These are phyloP conservation scores for Diutina rugosa DNA, from an alignment of 1,139 yeast species.

Conservation along the genomic window DNA sequence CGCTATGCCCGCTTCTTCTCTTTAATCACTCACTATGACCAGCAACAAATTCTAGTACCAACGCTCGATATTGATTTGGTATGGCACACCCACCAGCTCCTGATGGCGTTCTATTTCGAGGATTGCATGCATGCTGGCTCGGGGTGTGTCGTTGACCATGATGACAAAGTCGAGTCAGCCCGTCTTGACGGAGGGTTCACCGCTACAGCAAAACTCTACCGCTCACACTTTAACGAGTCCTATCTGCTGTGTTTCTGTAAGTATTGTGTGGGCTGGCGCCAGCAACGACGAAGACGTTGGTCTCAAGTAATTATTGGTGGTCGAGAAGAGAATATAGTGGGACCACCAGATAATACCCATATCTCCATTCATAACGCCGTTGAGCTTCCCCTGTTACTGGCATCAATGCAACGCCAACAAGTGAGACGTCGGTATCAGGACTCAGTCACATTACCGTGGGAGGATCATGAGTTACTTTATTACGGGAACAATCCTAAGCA, in stretches of 20 bases:
- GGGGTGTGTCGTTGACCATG: conserved; percentile 13
- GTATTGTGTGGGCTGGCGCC: conserved; percentile 11
- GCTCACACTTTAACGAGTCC: conserved; percentile 9
- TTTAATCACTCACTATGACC: conserved; percentile 8
- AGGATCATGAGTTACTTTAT: not conserved
- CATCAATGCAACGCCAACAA: not conserved
- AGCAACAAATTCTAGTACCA: conserved; percentile 15
- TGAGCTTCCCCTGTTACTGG: not conserved
- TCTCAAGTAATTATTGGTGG: not conserved
- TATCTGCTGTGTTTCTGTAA: conserved; percentile 17
- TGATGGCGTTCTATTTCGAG: conserved; percentile 12
- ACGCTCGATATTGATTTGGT: conserved; percentile 26
- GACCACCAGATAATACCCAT: not conserved
- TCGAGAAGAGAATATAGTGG: too few species aligned
- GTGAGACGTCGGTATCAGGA: not conserved
- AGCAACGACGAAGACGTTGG: not conserved
- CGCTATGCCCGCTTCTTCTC: conserved; percentile 16
- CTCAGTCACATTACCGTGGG: not conserved
- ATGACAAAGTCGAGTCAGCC: conserved; percentile 15
- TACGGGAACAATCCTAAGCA: not conserved
- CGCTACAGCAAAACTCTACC: conserved; percentile 11
- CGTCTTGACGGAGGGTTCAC: conserved; percentile 11
- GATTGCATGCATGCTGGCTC: conserved; percentile 8
- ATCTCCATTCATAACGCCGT: not conserved
- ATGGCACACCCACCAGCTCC: conserved; percentile 29